Percentiles rank a stretch among this genome's conserved stretches.
phyloP scores from a whole-genome alignment of 805 yeast species.

The Metschnikowia bowlesiae region DNA sequence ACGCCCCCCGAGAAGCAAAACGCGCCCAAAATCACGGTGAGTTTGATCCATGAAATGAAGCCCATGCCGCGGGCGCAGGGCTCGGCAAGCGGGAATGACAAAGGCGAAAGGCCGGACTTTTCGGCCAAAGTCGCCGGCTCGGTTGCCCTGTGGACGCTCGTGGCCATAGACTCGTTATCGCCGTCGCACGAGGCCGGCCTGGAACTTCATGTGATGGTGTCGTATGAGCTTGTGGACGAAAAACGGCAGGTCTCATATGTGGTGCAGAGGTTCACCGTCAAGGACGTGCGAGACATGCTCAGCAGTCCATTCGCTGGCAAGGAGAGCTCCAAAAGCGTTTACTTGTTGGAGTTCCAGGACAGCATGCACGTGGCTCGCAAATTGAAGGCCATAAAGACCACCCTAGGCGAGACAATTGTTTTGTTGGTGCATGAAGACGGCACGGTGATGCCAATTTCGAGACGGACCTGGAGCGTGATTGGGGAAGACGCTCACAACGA shows the following conservation, averaged over 20 bases:
- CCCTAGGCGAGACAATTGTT: slow-evolving; percentile 38
- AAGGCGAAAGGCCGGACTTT: neutral
- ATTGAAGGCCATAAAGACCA: slow-evolving; percentile 28
- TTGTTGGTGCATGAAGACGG: slow-evolving; percentile 42
- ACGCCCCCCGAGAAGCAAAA: slow-evolving; percentile 44
- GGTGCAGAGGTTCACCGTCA: slow-evolving; percentile 27
- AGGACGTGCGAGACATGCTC: slow-evolving; percentile 20
- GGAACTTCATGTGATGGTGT: slow-evolving; percentile 43
- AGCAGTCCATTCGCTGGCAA: slow-evolving; percentile 29
- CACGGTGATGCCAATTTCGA: slow-evolving; percentile 40
- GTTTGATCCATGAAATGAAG: slow-evolving; percentile 29
- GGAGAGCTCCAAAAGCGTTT: slow-evolving; percentile 14
- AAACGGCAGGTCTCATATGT: slow-evolving; percentile 15
- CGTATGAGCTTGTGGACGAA: slow-evolving; percentile 28
- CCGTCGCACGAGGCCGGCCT: slow-evolving; percentile 41
- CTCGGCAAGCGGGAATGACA: neutral
- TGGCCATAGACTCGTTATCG: slow-evolving; percentile 38
- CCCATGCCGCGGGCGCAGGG: slow-evolving; percentile 6
- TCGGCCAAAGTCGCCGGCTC: neutral
- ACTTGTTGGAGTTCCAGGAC: slow-evolving; percentile 24
- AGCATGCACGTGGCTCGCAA: slow-evolving; percentile 22
- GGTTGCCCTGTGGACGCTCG: neutral
- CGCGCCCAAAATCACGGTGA: slow-evolving; percentile 36
- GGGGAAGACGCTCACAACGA: neutral
- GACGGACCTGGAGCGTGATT: slow-evolving; percentile 27